Percentiles rank a stretch among this genome's conserved stretches.
Conservation (phyloP, 345 rosid genomes). For the Populus deltoides region DNA sequence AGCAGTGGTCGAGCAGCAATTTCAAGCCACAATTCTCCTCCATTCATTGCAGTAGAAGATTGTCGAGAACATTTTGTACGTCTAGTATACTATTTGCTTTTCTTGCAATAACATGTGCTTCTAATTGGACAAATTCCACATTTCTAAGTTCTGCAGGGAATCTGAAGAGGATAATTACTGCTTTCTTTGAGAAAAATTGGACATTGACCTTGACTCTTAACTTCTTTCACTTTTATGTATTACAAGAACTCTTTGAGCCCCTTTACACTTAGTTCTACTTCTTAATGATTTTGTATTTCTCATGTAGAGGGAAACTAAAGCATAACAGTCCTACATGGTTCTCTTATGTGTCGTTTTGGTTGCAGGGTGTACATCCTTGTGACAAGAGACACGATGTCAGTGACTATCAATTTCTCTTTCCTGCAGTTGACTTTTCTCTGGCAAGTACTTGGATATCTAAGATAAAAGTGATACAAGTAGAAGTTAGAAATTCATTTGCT, state of each 20-base stretch:
- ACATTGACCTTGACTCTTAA: neutral
- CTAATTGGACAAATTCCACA: neutral
- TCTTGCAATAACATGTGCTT: neutral
- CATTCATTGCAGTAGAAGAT: constrained; percentile 69
- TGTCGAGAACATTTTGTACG: constrained; percentile 97
- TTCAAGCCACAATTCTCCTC: constrained; percentile 79
- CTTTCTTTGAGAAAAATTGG: neutral
- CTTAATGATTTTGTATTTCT: neutral
- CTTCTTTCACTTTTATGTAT: neutral
- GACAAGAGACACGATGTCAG: constrained; percentile 71
- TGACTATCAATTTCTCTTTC: constrained; percentile 81
- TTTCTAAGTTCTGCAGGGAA: neutral
- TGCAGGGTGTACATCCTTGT: constrained; percentile 93
- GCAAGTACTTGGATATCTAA: constrained; percentile 50
- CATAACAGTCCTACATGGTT: neutral
- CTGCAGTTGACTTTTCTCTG: constrained; percentile 90
- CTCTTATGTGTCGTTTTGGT: neutral
- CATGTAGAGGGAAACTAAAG: neutral
- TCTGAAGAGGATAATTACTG: neutral
- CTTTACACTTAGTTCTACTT: neutral
- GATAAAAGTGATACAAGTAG: constrained; percentile 28
- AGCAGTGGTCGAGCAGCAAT: constrained; percentile 70
- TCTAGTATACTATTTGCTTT: neutral
- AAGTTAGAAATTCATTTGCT: constrained; percentile 18
- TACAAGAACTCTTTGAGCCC: neutral